Percentiles rank a stretch among this genome's conserved stretches.
Evolutionary conservation across 805 yeast species (phyloP).

Genomic region (Hanseniaspora thailandica): DNA sequence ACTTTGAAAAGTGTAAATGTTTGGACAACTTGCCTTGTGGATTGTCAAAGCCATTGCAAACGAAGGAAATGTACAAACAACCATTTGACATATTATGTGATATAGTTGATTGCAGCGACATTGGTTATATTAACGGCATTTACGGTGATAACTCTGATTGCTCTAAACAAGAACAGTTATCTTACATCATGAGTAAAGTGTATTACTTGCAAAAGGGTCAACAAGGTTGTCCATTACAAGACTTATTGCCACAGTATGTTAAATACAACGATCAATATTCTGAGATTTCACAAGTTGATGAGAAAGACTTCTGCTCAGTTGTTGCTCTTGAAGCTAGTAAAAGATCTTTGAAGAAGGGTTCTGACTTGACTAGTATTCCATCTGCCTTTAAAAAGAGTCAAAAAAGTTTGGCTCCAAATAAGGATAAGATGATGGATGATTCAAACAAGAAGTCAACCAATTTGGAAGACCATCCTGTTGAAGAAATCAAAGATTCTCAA

Average conservation of each 20-base stretch:
- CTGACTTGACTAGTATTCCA: background rate
- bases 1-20: conserved; percentile 49
- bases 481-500: background rate
- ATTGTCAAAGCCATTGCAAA: conserved; percentile 35
- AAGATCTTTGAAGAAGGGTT: background rate
- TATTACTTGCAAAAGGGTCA: conserved; percentile 38
- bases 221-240: conserved; percentile 24
- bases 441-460: background rate
- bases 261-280: conserved; percentile 20
- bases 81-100: conserved; percentile 51
- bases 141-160: conserved; percentile 67
- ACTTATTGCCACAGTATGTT: conserved; percentile 17
- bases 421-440: background rate
- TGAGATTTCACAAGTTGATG: background rate
- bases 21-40: conserved; percentile 47
- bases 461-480: background rate
- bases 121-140: conserved; percentile 46
- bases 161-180: conserved; percentile 47
- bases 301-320: background rate
- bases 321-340: background rate
- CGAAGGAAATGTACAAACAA: conserved; percentile 39
- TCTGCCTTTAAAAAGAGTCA: background rate
- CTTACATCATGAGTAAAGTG: conserved; percentile 49
- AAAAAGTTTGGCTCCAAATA: background rate
- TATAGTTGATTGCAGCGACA: conserved; percentile 46